Conservation (phyloP, 306 rosid species). For the Cucumis sativus region Cucumber_9930_V3 NC_026658.2:2286001-2286500, state of each 20-base stretch:
- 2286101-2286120: conserved; percentile 94
- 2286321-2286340: conserved; percentile 45
- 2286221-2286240: conserved; percentile 97
- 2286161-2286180: not conserved
- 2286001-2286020: conserved; percentile 86
- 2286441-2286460: not conserved
- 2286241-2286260: conserved; percentile 84
- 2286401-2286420: not conserved
- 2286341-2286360: not conserved
- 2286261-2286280: conserved; percentile 89
- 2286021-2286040: conserved; percentile 96
- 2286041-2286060: conserved; percentile 92
- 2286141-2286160: not conserved
- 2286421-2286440: not conserved
- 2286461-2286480: not conserved
- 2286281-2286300: conserved; percentile 97
- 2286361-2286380: not conserved
- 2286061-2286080: conserved; percentile 88
- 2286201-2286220: not conserved
- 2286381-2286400: too few species aligned
- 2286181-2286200: not conserved
- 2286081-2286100: conserved; percentile 97
- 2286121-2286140: conserved; percentile 52
- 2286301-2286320: conserved; percentile 85
- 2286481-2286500: not conserved